These are phyloP conservation scores for Ulmus americana DNA, from an alignment of 331 rosid genomes.

Conservation along the genomic window DNA sequence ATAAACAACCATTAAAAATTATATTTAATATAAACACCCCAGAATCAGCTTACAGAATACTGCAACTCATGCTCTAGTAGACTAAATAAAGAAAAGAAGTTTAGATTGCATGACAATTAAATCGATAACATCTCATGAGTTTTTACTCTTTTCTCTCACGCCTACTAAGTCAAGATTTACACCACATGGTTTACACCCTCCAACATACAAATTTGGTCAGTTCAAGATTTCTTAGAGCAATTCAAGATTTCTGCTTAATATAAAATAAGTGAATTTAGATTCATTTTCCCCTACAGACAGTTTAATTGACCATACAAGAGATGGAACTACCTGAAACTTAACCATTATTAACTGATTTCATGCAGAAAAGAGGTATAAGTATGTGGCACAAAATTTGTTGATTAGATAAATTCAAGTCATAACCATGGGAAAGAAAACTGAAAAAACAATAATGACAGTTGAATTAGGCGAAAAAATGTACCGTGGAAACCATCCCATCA, in stretches of 20 bases:
- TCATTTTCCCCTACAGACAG: constrained; percentile 9
- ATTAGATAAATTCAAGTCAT: constrained; percentile 11
- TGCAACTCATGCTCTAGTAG: neutral
- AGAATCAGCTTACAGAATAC: constrained; percentile 5
- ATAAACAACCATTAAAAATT: neutral
- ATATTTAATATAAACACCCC: neutral
- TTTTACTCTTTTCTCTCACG: constrained; percentile 13
- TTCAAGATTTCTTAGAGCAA: constrained; percentile 10
- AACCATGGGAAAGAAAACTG: constrained; percentile 1
- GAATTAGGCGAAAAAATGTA: constrained; percentile 35
- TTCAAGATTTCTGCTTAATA: constrained; percentile 1
- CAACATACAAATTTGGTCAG: neutral
- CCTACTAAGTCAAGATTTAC: neutral
- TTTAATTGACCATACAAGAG: constrained; percentile 15
- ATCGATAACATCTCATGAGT: constrained; percentile 15
- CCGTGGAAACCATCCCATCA: constrained; percentile 94
- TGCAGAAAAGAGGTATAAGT: neutral
- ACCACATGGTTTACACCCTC: neutral
- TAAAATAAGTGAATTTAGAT: neutral
- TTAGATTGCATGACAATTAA: neutral
- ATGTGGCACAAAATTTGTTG: constrained; percentile 7
- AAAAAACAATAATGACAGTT: neutral
- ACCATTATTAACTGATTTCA: constrained; percentile 11
- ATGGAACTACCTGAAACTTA: neutral
- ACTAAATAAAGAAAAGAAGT: neutral